A percentile compares a stretch with the other conserved stretches of the same genome.
Evolutionary conservation across 2,329 filamentous ascomycete genomes (phyloP).

Genomic region (Aureobasidium sp.): DNA sequence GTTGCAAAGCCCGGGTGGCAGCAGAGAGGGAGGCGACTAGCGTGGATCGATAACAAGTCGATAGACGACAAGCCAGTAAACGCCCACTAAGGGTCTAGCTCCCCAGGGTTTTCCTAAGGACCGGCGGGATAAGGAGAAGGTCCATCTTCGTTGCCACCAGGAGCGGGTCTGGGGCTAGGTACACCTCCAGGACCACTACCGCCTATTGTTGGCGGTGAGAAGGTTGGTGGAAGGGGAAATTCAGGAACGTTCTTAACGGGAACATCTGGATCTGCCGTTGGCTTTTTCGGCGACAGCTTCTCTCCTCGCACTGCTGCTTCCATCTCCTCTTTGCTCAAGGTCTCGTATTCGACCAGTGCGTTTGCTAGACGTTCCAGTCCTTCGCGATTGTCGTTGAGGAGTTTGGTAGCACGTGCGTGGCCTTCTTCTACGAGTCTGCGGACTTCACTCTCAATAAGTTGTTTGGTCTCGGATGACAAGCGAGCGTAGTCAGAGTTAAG

Average conservation of each 20-base stretch:
- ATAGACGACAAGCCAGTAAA: neutral
- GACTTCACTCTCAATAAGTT: constrained; percentile 81
- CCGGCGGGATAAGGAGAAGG: constrained; percentile 9
- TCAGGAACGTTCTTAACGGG: constrained; percentile 60
- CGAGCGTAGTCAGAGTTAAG: constrained; percentile 70
- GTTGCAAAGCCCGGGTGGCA: neutral
- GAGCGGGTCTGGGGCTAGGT: neutral
- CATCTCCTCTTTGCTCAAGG: constrained; percentile 79
- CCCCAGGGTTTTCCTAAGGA: neutral
- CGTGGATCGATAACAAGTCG: neutral
- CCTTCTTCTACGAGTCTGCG: constrained; percentile 76
- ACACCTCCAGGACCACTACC: constrained; percentile 5
- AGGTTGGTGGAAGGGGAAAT: neutral
- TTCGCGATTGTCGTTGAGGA: constrained; percentile 66
- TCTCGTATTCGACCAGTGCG: constrained; percentile 91
- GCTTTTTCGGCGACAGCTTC: constrained; percentile 60
- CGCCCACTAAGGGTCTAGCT: neutral
- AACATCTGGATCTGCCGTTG: constrained; percentile 47
- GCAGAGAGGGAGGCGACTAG: neutral
- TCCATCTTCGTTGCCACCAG: constrained; percentile 4
- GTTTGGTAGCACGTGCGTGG: constrained; percentile 59
- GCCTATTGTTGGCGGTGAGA: neutral
- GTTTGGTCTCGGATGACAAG: constrained; percentile 77
- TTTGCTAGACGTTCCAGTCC: constrained; percentile 84
- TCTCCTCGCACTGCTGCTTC: constrained; percentile 83